phyloP scores from a whole-genome alignment of 2,329 filamentous ascomycete species.

The Hypomyces rosellus region DNA sequence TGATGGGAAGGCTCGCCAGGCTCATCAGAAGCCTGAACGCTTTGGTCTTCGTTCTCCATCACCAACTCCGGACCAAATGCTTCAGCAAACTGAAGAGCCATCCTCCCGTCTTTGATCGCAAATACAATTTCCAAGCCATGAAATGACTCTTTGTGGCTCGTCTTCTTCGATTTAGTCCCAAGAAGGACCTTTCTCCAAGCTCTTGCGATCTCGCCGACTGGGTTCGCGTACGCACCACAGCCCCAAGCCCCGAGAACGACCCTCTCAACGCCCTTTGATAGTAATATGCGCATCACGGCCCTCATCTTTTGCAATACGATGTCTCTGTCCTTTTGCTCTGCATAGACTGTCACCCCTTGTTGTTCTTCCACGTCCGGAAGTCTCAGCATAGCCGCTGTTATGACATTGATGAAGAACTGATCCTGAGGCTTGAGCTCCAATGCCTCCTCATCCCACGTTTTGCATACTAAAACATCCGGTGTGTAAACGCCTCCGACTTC shows the following conservation, averaged over 20 bases:
- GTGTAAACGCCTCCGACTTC: constrained; percentile 52
- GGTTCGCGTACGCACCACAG: constrained; percentile 58
- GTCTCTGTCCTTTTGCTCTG: constrained; percentile 43
- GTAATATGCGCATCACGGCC: constrained; percentile 47
- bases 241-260: constrained; percentile 60
- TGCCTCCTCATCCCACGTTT: constrained; percentile 24
- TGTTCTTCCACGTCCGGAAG: constrained; percentile 45
- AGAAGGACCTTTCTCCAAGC: constrained; percentile 38
- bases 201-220: constrained; percentile 49
- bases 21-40: too few species aligned
- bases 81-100: constrained; percentile 8
- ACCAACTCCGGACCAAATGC: constrained; percentile 4
- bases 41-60: background rate
- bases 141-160: constrained; percentile 1
- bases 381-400: constrained; percentile 52
- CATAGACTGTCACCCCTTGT: constrained; percentile 30
- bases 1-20: too few species aligned
- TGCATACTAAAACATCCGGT: constrained; percentile 54
- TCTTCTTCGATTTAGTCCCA: background rate
- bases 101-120: constrained; percentile 6
- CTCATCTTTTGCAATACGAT: constrained; percentile 49
- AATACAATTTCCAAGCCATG: constrained; percentile 8
- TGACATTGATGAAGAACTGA: constrained; percentile 52
- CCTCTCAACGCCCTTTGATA: constrained; percentile 37
- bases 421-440: constrained; percentile 29